These are phyloP conservation scores for Zygoascus bituminiphila DNA, from an alignment of 805 yeast genomes.

Conservation along the genomic window DNA sequence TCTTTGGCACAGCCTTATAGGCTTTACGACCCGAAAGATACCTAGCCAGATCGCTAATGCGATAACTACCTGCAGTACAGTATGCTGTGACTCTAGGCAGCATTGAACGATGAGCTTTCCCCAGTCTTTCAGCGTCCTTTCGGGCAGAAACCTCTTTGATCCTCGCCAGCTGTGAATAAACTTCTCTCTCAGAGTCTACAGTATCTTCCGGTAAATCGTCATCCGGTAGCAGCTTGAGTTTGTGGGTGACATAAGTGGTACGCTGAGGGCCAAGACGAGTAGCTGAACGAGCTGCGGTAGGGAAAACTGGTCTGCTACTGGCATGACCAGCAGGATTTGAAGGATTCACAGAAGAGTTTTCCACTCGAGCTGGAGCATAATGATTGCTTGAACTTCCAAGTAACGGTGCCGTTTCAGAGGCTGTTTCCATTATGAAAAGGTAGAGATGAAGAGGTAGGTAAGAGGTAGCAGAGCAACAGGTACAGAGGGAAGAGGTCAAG, in stretches of 20 bases:
- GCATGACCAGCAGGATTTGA: neutral
- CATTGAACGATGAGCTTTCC: slow-evolving; percentile 73
- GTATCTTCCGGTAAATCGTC: slow-evolving; percentile 16
- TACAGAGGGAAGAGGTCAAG: too few relatives aligned
- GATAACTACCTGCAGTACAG: slow-evolving; percentile 89
- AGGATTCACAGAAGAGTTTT: neutral
- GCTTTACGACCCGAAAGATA: slow-evolving; percentile 73
- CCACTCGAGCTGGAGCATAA: too few relatives aligned
- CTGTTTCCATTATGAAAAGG: neutral
- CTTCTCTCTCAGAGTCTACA: slow-evolving; percentile 40
- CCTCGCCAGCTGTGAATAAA: slow-evolving; percentile 74
- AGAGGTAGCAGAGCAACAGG: too few relatives aligned
- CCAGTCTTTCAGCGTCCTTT: slow-evolving; percentile 86
- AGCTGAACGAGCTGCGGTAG: slow-evolving; percentile 1
- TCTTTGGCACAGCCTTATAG: slow-evolving; percentile 61
- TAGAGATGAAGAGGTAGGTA: too few relatives aligned
- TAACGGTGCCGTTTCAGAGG: neutral
- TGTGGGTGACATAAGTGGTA: slow-evolving; percentile 83
- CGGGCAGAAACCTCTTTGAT: slow-evolving; percentile 85
- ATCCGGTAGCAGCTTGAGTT: slow-evolving; percentile 78
- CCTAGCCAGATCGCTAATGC: slow-evolving; percentile 75
- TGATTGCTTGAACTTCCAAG: neutral
- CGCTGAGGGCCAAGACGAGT: slow-evolving; percentile 39
- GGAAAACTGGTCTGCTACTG: neutral
- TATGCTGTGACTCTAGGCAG: slow-evolving; percentile 93